Evolutionary conservation across 306 rosid species (phyloP).

Genomic region (Neltuma alba): DNA sequence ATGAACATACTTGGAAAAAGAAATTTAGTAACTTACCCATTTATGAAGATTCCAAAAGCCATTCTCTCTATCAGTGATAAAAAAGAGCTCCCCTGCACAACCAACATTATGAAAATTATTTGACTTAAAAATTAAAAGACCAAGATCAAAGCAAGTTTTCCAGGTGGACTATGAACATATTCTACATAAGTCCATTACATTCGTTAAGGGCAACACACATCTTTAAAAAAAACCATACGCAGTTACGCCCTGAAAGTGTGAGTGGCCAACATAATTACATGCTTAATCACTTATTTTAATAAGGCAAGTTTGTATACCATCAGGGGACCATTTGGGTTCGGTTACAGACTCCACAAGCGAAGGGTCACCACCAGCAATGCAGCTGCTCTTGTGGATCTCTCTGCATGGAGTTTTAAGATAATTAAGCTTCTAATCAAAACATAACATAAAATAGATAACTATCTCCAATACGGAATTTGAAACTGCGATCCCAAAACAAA

Average conservation of each 20-base stretch:
- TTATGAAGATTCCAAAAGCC: slow-evolving; percentile 95
- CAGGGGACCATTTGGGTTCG: slow-evolving; percentile 97
- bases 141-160: slow-evolving; percentile 18
- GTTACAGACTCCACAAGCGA: slow-evolving; percentile 77
- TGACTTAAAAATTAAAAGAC: slow-evolving; percentile 20
- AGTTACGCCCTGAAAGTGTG: slow-evolving; percentile 11
- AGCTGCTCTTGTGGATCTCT: slow-evolving; percentile 60
- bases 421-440: slow-evolving; percentile 31
- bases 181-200: no score
- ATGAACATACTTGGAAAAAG: not conserved
- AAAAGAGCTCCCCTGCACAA: slow-evolving; percentile 83
- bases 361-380: slow-evolving; percentile 78
- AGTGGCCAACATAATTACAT: slow-evolving; percentile 24
- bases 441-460: slow-evolving; percentile 10
- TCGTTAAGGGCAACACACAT: not conserved
- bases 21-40: slow-evolving; percentile 66
- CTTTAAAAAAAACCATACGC: not conserved
- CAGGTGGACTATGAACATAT: not conserved
- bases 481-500: slow-evolving; percentile 19
- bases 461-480: not conserved
- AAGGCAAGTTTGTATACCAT: slow-evolving; percentile 52
- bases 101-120: slow-evolving; percentile 24
- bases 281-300: not conserved
- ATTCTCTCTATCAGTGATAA: slow-evolving; percentile 75
- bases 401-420: slow-evolving; percentile 48